A percentile compares a stretch with the other conserved stretches of the same genome.
These are phyloP conservation scores for Talaromyces albobiverticillius DNA, from an alignment of 2,329 filamentous ascomycete species.

Conservation along the genomic window DNA sequence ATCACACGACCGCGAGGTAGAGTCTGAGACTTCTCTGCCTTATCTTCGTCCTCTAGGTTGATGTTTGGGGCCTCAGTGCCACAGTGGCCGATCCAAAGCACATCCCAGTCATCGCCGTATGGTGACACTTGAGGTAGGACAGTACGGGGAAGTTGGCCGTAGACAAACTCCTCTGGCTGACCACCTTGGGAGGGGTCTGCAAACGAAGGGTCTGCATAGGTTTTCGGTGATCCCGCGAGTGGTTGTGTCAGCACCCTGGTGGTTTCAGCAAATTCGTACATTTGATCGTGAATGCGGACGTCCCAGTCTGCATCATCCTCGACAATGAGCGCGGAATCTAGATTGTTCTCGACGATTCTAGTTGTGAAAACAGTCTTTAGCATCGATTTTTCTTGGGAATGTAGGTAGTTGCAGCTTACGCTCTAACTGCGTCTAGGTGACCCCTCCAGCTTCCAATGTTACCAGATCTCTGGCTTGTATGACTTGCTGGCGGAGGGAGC, in stretches of 20 bases:
- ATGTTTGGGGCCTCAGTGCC: constrained; percentile 32
- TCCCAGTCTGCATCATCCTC: constrained; percentile 62
- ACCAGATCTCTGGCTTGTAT: constrained; percentile 18
- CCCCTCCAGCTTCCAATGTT: constrained; percentile 44
- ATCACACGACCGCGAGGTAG: constrained; percentile 18
- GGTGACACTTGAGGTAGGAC: constrained; percentile 32
- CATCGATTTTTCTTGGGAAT: neutral
- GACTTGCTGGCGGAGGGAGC: constrained; percentile 31
- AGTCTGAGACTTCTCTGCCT: constrained; percentile 25
- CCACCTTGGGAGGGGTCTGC: constrained; percentile 12
- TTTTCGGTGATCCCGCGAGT: constrained; percentile 18
- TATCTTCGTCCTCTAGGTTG: constrained; percentile 28
- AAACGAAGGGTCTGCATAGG: constrained; percentile 15
- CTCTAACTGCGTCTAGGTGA: constrained; percentile 36
- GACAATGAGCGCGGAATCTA: constrained; percentile 51
- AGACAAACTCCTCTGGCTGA: constrained; percentile 8
- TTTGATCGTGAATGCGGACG: constrained; percentile 48
- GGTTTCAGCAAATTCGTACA: constrained; percentile 37
- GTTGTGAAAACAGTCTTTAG: neutral
- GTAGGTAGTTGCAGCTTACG: constrained; percentile 20
- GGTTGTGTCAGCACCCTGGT: constrained; percentile 29
- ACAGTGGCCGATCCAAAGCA: constrained; percentile 53
- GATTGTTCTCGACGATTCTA: constrained; percentile 45
- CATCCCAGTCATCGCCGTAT: constrained; percentile 54
- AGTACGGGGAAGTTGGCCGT: constrained; percentile 13